Evolutionary conservation across 192 early-diverging fungal species (phyloP), one percentile per base, ranked within the genome.

Genomic region (Backusella luteola): DNA sequence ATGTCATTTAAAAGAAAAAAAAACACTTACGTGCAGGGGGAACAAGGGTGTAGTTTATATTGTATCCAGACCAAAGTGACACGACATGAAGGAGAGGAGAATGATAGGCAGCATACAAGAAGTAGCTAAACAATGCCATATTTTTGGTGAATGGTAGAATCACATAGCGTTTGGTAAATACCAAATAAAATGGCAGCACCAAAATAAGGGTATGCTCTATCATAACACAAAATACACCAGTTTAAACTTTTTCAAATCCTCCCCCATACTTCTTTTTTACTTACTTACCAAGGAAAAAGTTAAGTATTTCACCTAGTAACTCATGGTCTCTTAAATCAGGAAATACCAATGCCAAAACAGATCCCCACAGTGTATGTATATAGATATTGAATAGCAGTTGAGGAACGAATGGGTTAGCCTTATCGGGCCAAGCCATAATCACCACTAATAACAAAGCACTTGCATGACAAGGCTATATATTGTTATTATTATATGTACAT

Each of bases 51-150:
- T 88, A 88, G 75, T 89, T 87, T 21, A 89, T 71, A 79, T 89
- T 89, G 72, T 83, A 77, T 34, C 85, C 85, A 49, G 79, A 80
- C 35, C 80, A 71, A 29, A 89, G 71, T 17, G 88, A 79, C 36
- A 84, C 68, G 17, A 80, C 21, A 69, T 79, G 78, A 41, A 89
- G 56, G 67, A 89, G 71, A 14, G 81, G 70, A 12, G 81, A 81
- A 75, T 89, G 88, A 67, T 88, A 89, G 7, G 86, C 68, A 21
- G 87, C 85, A 75, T 85, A 87, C 19, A 86, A 35, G n/a, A 84
- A 83, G 67, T 86, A 89, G 14, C 84, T 85, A 69, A 87, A 84
- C 19, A 89, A 68, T 1, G 82, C 85, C 53, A 89, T 81, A 46
- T 87, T 77, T 63, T 81, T 63, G 4, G 83, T 85, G 0, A 77